phyloP scores from a whole-genome alignment of 495 filamentous ascomycete species.

The Patellaria atrata region DNA sequence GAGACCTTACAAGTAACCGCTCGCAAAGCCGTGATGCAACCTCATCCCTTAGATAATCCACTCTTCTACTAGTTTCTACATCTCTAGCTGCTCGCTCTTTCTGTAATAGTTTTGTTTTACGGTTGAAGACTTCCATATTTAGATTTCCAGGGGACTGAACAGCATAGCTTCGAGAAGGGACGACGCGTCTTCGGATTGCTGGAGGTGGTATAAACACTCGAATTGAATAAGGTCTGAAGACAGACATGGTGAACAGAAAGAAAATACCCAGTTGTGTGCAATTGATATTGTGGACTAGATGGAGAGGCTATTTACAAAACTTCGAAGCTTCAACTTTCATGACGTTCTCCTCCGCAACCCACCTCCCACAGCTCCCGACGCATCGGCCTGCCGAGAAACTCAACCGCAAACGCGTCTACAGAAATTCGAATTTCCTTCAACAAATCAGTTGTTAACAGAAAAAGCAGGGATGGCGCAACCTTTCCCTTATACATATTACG shows the following conservation, averaged over 20 bases:
- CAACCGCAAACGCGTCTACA: too few species aligned
- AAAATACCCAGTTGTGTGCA: too few species aligned
- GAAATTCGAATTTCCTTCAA: too few species aligned
- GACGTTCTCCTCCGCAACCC: background rate
- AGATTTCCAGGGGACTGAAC: constrained; percentile 61
- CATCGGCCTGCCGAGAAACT: too few species aligned
- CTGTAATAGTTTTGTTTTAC: constrained; percentile 71
- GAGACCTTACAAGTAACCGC: constrained; percentile 52
- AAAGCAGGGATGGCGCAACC: constrained; percentile 46
- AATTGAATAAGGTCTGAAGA: constrained; percentile 10
- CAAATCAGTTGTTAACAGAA: too few species aligned
- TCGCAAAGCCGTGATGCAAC: constrained; percentile 76
- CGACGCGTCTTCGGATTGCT: constrained; percentile 7
- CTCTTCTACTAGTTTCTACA: constrained; percentile 53
- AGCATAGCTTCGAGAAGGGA: constrained; percentile 40
- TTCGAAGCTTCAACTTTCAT: constrained; percentile 1
- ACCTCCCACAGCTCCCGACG: background rate
- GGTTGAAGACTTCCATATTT: constrained; percentile 81
- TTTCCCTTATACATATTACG: constrained; percentile 82
- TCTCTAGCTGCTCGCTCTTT: constrained; percentile 70
- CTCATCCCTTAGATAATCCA: constrained; percentile 88
- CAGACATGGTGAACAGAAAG: too few species aligned
- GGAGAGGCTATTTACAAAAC: too few species aligned
- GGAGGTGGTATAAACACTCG: constrained; percentile 15
- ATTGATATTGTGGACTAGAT: too few species aligned